Conservation (phyloP, 1,284 basidiomycete species). For the Trichosporon sp. region DNA sequence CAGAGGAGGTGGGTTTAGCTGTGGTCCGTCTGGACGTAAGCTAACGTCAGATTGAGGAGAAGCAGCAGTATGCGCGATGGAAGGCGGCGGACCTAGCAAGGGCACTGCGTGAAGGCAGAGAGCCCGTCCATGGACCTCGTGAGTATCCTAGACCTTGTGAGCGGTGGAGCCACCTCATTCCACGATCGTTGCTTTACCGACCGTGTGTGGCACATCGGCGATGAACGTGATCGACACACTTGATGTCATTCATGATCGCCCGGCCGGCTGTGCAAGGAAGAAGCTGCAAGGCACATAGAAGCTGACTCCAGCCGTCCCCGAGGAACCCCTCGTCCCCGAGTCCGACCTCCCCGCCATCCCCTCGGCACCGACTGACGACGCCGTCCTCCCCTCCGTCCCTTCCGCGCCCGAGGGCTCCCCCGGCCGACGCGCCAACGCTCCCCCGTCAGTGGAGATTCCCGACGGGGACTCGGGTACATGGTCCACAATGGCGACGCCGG, state of each 20-base stretch:
- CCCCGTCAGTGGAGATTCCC: background rate
- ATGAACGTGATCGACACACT: too few species aligned
- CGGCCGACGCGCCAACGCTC: background rate
- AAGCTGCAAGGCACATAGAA: background rate
- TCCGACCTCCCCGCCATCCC: conserved; percentile 8
- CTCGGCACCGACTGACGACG: background rate
- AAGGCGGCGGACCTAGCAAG: conserved; percentile 49
- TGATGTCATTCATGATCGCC: too few species aligned
- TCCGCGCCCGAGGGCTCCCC: background rate
- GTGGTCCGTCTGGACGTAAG: too few species aligned
- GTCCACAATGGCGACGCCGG: conserved; percentile 46
- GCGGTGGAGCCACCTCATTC: background rate
- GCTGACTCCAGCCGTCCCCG: conserved; percentile 27
- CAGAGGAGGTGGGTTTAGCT: conserved; percentile 38
- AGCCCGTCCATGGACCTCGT: conserved; percentile 45
- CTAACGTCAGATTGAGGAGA: conserved; percentile 45
- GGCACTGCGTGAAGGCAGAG: conserved; percentile 43
- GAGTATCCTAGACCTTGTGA: conserved; percentile 14
- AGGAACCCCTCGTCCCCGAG: conserved; percentile 14
- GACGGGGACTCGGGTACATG: conserved; percentile 18
- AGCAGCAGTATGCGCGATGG: conserved; percentile 48
- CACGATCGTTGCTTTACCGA: too few species aligned
- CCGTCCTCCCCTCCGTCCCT: background rate
- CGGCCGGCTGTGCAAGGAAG: too few species aligned
- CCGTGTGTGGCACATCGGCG: too few species aligned